Base-by-base conservation (phyloP, 2,329 filamentous ascomycete genomes). In the Dothistroma septosporum region DNA sequence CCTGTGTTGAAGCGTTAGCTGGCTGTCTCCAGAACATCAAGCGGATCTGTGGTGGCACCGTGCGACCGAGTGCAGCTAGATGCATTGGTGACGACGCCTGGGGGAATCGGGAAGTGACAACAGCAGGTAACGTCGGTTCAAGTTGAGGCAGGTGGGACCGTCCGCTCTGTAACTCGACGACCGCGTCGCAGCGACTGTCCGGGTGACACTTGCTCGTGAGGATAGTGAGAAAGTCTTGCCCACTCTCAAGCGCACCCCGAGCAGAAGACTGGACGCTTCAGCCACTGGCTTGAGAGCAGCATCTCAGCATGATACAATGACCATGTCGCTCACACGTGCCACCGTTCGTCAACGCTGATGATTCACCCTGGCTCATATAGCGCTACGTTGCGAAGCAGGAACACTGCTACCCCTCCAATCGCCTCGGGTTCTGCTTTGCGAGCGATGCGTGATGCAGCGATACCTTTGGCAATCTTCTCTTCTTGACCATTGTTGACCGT, bases 331-430 rank as follows among this genome's bases (percentile, higher is more conserved):
- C 32, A 55, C 21, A 31, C 47, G 52, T 49, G 50, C 55, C 55
- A 58, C 10, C 69, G 79, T 4, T 80, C 80, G 69, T 82, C 80
- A 22, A 82, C 77, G 55, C 70, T 76, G 52, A 78, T 73, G 4
- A 78, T 74, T 10, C 75, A 72, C 0, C 80, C 79, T 1, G 80
- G n/a, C n/a, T 82, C 1, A 80, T 77, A 66, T 76, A 82, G 1
- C 75, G 76, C 69, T 10, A 77, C 76, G 60, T 79, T 76, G 48
- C 78, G 78, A 19, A 82, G 68, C 61, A 83, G 64, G 49, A 80
- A 82, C n/a, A 78, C 73, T 31, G 81, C 75, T 0, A 80, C 71
- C n/a, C 76, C 74, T 10, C 79, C 79, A 0, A 76, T 70, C 60
- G 78, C 76, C 37, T 70, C 70, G 48, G 72, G 37, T 22, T 64